Conservation (phyloP, 1,139 yeast genomes). For the Hyphopichia khmerensis region DNA sequence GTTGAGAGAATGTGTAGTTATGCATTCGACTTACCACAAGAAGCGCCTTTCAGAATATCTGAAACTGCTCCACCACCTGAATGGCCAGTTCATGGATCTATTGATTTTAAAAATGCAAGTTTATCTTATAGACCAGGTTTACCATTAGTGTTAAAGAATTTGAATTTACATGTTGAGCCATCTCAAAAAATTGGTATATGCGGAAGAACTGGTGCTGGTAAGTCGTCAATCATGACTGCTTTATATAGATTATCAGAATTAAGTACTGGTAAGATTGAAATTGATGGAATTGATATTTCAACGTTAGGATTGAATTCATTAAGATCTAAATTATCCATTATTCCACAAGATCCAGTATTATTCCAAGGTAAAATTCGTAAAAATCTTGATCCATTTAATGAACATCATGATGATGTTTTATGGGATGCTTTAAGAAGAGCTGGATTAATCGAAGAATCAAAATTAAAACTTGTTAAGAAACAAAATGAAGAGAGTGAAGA, state of each 20-base stretch:
- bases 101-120: slow-evolving; percentile 55
- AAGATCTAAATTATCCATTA: slow-evolving; percentile 36
- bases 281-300: slow-evolving; percentile 63
- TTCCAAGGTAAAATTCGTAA: slow-evolving; percentile 40
- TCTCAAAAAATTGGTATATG: slow-evolving; percentile 71
- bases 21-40: slow-evolving; percentile 48
- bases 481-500: slow-evolving; percentile 12
- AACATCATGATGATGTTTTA: slow-evolving; percentile 34
- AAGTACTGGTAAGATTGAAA: slow-evolving; percentile 47
- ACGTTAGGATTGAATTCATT: slow-evolving; percentile 32
- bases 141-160: slow-evolving; percentile 66
- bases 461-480: slow-evolving; percentile 19
- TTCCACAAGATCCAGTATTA: slow-evolving; percentile 48
- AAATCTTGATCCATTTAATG: slow-evolving; percentile 44
- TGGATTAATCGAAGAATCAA: slow-evolving; percentile 36
- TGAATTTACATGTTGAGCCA: slow-evolving; percentile 45
- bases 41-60: slow-evolving; percentile 42
- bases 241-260: slow-evolving; percentile 62
- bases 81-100: slow-evolving; percentile 47
- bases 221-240: slow-evolving; percentile 67
- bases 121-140: slow-evolving; percentile 74
- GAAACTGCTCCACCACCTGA: slow-evolving; percentile 53
- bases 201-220: slow-evolving; percentile 83
- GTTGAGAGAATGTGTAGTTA: slow-evolving; percentile 79
- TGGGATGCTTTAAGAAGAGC: slow-evolving; percentile 48